A percentile compares a stretch with the other conserved stretches of the same genome.
phyloP scores from a whole-genome alignment of 2,329 filamentous ascomycete genomes.

The Pyrenophora tritici-repentis region DNA sequence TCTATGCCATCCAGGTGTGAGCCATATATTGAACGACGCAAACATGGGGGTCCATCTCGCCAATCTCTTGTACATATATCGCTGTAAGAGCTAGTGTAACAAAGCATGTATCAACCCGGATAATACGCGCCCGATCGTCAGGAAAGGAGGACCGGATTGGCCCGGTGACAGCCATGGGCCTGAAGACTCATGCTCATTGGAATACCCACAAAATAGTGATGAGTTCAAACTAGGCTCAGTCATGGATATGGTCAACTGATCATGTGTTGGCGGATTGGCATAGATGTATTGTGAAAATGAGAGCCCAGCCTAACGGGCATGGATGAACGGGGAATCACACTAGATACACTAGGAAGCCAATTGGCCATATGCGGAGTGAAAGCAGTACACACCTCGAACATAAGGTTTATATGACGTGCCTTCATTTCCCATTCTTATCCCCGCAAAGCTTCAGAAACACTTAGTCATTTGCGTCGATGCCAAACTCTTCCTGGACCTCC shows the following conservation, averaged over 20 bases:
- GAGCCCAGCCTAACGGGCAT: neutral
- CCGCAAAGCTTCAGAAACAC: neutral
- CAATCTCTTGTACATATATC: too few relatives aligned
- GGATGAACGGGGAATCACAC: neutral
- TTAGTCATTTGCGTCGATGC: slow-evolving; percentile 51
- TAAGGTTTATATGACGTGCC: slow-evolving; percentile 1
- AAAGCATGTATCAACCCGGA: neutral
- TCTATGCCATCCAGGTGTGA: too few relatives aligned
- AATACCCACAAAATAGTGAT: too few relatives aligned
- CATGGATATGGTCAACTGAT: too few relatives aligned
- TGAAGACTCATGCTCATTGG: too few relatives aligned
- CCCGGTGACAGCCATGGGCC: neutral
- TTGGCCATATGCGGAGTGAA: neutral
- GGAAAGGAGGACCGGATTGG: neutral
- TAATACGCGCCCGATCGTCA: neutral
- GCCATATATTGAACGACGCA: too few relatives aligned
- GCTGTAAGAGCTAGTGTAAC: too few relatives aligned
- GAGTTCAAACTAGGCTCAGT: too few relatives aligned
- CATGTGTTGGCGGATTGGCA: neutral
- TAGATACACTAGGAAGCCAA: neutral
- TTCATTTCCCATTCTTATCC: neutral
- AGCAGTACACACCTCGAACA: neutral
- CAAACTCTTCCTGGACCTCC: slow-evolving; percentile 56
- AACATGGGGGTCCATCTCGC: too few relatives aligned
- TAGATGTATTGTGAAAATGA: neutral